Evolutionary conservation across 352 stramenopile genomes (phyloP), one percentile per base, ranked within the genome.

Genomic region (Phytopythium helicoides): DNA sequence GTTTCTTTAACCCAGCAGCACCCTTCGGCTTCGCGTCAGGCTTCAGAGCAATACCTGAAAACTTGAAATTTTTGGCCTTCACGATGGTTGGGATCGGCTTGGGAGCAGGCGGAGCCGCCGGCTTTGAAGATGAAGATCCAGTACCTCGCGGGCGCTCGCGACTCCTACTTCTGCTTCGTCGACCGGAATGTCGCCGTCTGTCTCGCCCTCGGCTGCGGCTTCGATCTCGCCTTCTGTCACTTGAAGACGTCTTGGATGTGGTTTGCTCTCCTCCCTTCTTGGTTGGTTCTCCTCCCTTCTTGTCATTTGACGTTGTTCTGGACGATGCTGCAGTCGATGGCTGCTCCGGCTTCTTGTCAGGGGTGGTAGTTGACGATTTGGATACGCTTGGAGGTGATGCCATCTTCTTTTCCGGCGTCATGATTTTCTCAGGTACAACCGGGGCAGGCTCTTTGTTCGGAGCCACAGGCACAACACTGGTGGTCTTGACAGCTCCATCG

Each of bases 11-110:
- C 8, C 23, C 57, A 21, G 33, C 56, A 35, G 15, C n/a, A n/a
- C n/a, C 47, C 41, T 72, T 60, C 8, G 48, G 23, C 42, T 70
- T 71, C 26, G 51, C 63, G 1, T 57, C 52, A 45, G 58, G 16
- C 59, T 89, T 94, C 25, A 94, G 56, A 6, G 81, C 75, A 25
- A 94, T 89, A 7, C 68, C 62, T 12, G 66, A 71, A 42, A 92
- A 94, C 45, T 81, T 87, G 45, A 89, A 89, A 28, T 68, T 81
- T 52, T 82, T 78, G 33, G 67, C 47, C 12, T 16, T 33, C 19
- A 44, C 47, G 31, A 35, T 21, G 19, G 52, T 47, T 44, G 34
- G 19, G 22, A 45, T 34, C 19, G 45, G 26, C 46, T 33, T 33
- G 52, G 42, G 31, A 18, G 33, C 21, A 15, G 53, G 14, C 47